A percentile compares a stretch with the other conserved stretches of the same genome.
Evolutionary conservation across 805 yeast species (phyloP).

Genomic region (Saccharomycopsis fermentans): DNA sequence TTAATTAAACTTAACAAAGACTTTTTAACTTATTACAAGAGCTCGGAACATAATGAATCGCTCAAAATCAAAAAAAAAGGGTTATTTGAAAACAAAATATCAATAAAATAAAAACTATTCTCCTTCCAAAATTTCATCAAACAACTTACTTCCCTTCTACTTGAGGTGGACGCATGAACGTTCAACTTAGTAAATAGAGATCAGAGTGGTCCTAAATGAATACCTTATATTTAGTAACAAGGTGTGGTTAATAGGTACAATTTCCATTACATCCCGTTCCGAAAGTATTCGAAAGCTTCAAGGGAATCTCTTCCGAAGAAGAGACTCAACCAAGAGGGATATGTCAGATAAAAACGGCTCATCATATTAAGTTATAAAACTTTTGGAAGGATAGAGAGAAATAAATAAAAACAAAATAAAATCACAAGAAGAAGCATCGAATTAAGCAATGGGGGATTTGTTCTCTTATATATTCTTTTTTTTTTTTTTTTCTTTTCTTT

Average conservation of each 20-base stretch:
- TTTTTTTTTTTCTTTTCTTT: neutral
- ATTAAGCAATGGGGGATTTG: neutral
- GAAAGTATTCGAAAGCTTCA: neutral
- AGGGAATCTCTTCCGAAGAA: neutral
- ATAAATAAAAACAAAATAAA: neutral
- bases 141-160: neutral
- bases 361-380: constrained; percentile 1
- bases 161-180: neutral
- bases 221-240: neutral
- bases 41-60: neutral
- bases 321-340: constrained; percentile 2
- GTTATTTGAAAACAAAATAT: no score
- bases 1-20: neutral
- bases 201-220: neutral
- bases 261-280: constrained; percentile 1
- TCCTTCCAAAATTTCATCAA: neutral
- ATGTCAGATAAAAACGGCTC: constrained; percentile 1
- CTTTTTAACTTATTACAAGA: neutral
- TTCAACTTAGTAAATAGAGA: neutral
- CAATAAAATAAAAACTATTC: neutral
- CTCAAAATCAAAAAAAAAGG: no score
- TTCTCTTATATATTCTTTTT: neutral
- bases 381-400: neutral
- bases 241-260: constrained; percentile 2
- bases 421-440: neutral